Percentiles rank a stretch among this genome's conserved stretches.
phyloP scores from a whole-genome alignment of 805 yeast species.

The Yamadazyma endophytica region DNA sequence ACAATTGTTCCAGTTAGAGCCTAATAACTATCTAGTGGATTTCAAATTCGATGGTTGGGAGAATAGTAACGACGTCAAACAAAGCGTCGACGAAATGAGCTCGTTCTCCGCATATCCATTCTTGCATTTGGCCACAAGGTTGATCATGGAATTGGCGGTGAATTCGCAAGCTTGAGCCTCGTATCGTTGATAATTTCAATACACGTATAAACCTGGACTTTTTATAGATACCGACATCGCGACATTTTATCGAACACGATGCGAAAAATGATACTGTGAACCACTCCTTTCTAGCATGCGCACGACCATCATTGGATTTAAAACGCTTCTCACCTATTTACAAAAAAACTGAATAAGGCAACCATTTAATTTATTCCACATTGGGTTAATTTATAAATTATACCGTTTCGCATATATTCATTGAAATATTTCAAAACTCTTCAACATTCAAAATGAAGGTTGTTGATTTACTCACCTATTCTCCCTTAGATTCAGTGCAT shows the following conservation, averaged over 20 bases:
- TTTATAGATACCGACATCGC: too few species aligned
- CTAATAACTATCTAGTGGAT: conserved; percentile 92
- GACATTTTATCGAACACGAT: too few species aligned
- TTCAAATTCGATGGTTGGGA: conserved; percentile 99
- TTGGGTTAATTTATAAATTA: conserved; percentile 2
- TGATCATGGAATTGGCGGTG: conserved; percentile 96
- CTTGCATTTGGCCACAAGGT: conserved; percentile 82
- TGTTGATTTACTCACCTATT: conserved; percentile 17
- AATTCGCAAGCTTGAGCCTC: too few species aligned
- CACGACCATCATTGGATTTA: too few species aligned
- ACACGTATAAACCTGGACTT: too few species aligned
- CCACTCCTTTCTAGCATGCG: too few species aligned
- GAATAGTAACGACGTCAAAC: conserved; percentile 23
- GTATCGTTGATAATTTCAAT: too few species aligned
- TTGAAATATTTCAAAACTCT: background rate
- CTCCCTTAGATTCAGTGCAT: conserved; percentile 10
- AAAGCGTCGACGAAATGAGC: conserved; percentile 64
- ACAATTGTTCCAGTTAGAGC: conserved; percentile 92
- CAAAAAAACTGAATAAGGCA: conserved; percentile 4
- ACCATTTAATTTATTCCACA: conserved; percentile 2
- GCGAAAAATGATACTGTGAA: too few species aligned
- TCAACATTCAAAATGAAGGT: conserved; percentile 23
- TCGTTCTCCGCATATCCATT: conserved; percentile 96
- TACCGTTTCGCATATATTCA: background rate
- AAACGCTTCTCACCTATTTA: conserved; percentile 3